Percentiles rank a stretch among this genome's conserved stretches.
These are phyloP conservation scores for Hypoxylon perforatum DNA, from an alignment of 495 filamentous ascomycete species.

Conservation along the genomic window DNA sequence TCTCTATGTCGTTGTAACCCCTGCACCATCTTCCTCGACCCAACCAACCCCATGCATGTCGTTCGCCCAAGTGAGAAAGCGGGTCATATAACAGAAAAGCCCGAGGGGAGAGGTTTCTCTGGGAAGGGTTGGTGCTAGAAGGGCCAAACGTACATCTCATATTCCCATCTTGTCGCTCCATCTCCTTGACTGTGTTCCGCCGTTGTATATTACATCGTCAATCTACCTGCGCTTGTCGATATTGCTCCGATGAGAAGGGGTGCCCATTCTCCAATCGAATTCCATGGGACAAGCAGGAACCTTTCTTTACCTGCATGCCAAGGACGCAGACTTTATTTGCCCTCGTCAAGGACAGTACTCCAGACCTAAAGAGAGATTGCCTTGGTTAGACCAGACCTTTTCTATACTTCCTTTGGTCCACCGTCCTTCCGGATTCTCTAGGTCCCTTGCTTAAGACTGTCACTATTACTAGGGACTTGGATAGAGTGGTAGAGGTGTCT, in stretches of 20 bases:
- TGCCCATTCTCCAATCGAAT: slow-evolving; percentile 45
- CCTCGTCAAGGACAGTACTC: slow-evolving; percentile 41
- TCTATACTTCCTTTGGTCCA: slow-evolving; percentile 50
- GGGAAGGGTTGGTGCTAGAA: slow-evolving; percentile 32
- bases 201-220: slow-evolving; percentile 49
- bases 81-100: slow-evolving; percentile 45
- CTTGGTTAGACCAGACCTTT: slow-evolving; percentile 47
- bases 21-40: slow-evolving; percentile 32
- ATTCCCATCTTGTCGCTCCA: slow-evolving; percentile 37
- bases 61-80: slow-evolving; percentile 39
- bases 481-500: slow-evolving; percentile 33
- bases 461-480: slow-evolving; percentile 39
- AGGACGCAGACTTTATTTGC: slow-evolving; percentile 46
- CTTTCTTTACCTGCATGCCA: slow-evolving; percentile 47
- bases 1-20: slow-evolving; percentile 31
- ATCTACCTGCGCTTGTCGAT: slow-evolving; percentile 47
- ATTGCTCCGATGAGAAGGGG: slow-evolving; percentile 44
- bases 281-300: slow-evolving; percentile 44
- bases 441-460: slow-evolving; percentile 39
- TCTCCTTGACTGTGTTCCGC: slow-evolving; percentile 40
- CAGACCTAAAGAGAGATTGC: slow-evolving; percentile 43
- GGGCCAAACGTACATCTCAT: slow-evolving; percentile 39
- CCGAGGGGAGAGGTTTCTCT: slow-evolving; percentile 36
- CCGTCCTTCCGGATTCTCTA: slow-evolving; percentile 46
- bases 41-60: slow-evolving; percentile 42